Evolutionary conservation across 179 eudicot species (phyloP).

Genomic region (Patellifolia procumbens): DNA sequence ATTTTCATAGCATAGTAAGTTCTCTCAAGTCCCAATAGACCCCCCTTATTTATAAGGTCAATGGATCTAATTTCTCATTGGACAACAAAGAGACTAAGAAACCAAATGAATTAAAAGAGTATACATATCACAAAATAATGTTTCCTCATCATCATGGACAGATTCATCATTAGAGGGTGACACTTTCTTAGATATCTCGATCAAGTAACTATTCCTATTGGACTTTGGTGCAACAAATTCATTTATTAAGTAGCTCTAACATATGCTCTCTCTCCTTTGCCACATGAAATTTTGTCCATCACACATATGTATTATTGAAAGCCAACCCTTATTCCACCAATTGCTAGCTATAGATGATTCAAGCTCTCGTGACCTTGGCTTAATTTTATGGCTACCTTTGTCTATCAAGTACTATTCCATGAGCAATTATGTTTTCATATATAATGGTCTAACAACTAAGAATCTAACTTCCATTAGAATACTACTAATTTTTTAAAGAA

Average conservation of each 20-base stretch:
- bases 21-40: background rate
- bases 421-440: background rate
- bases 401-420: background rate
- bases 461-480: background rate
- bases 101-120: background rate
- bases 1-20: background rate
- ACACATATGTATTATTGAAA: background rate
- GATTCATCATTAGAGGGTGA: constrained; percentile 8
- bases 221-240: background rate
- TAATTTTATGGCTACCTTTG: background rate
- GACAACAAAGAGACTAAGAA: background rate
- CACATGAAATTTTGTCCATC: background rate
- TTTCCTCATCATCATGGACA: constrained; percentile 1
- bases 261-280: background rate
- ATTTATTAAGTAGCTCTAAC: background rate
- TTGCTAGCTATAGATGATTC: background rate
- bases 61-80: background rate
- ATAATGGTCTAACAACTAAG: constrained; percentile 5
- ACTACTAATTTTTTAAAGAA: no score
- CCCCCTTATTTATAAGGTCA: background rate
- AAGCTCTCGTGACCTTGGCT: constrained; percentile 10
- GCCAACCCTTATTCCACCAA: constrained; percentile 16
- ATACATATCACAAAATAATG: constrained; percentile 1
- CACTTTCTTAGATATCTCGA: background rate
- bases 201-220: background rate